A percentile compares a stretch with the other conserved stretches of the same genome.
Conservation (phyloP, 306 rosid genomes). For the Clitoria ternatea region DNA sequence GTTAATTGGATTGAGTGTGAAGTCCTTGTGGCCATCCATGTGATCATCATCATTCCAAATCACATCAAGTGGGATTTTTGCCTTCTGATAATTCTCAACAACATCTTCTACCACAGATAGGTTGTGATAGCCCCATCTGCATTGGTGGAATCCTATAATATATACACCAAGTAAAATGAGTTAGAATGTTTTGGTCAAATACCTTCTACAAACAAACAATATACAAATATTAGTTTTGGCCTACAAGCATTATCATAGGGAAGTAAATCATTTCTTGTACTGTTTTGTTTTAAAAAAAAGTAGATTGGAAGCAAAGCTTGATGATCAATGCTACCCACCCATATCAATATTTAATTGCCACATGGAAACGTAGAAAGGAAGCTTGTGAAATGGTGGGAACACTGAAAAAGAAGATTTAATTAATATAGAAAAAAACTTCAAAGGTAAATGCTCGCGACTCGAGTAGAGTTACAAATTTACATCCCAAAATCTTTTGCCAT, state of each 20-base stretch:
- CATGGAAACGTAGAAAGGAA: background rate
- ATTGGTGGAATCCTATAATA: conserved; percentile 79
- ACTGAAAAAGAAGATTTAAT: background rate
- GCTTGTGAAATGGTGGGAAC: background rate
- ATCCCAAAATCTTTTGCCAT: background rate
- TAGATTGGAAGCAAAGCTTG: background rate
- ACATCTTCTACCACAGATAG: conserved; percentile 83
- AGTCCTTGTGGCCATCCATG: conserved; percentile 89
- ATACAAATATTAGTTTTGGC: background rate
- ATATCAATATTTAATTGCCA: background rate
- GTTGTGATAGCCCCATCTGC: conserved; percentile 96
- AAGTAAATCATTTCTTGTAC: background rate
- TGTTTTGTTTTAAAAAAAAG: too few species aligned
- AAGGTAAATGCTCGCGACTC: background rate
- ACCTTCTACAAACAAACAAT: background rate
- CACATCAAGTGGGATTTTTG: conserved; percentile 83
- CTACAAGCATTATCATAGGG: background rate
- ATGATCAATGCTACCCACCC: background rate
- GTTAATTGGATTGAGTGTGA: conserved; percentile 64
- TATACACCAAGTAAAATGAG: background rate
- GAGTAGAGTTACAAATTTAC: background rate
- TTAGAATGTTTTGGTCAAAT: background rate
- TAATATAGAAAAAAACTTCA: background rate
- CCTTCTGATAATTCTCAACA: conserved; percentile 71
- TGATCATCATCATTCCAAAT: conserved; percentile 95